Evolutionary conservation across 2,329 filamentous ascomycete species (phyloP), one percentile per base, ranked within the genome.

Genomic region (Epichloe sibirici): DNA sequence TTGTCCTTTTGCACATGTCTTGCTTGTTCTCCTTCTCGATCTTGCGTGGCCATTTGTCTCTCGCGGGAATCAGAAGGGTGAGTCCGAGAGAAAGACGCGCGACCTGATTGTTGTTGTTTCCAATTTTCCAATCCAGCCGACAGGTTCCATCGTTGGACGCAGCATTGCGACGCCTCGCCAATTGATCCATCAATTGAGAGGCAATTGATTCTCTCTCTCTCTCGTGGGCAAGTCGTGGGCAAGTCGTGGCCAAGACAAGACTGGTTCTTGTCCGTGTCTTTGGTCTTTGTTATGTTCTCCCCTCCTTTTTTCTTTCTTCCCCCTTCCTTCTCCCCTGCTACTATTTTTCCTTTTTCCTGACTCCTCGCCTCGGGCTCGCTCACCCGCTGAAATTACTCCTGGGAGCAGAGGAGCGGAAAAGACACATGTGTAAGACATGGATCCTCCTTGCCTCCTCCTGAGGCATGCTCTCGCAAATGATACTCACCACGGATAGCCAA

Each of bases 401-500:
- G 12, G n/a, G 3, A 38, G 15, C 25, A 17, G 21, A 23, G 15
- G 12, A 17, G 9, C 12, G 47, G 34, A 49, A 40, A 23, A 49
- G 37, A 21, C 35, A 31, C 21, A n/a, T 31, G 40, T 45, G 39
- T 42, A 53, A 53, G 48, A 50, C 43, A 50, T 53, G 52, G 34
- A 45, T 43, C 51, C 37, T 44, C 44, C 45, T 15, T 53, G 52
- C 23, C 40, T 43, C 51, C 37, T 44, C 44, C 45, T 15, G 13
- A 43, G 52, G 52, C 48, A 53, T 53, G 52, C 52, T 40, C 48
- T 46, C 42, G 52, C 52, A 53, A 53, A 50, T 50, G 52, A 51
- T 47, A 3, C 15, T 23, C 4, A 7, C 12, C 43, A 5, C 28
- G 0, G 17, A 11, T 0, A 11, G 35, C 52, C 48, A 50, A 53